phyloP scores from a whole-genome alignment of 148 eudicot genomes.

The Amaranthus hypochondriacus region DNA sequence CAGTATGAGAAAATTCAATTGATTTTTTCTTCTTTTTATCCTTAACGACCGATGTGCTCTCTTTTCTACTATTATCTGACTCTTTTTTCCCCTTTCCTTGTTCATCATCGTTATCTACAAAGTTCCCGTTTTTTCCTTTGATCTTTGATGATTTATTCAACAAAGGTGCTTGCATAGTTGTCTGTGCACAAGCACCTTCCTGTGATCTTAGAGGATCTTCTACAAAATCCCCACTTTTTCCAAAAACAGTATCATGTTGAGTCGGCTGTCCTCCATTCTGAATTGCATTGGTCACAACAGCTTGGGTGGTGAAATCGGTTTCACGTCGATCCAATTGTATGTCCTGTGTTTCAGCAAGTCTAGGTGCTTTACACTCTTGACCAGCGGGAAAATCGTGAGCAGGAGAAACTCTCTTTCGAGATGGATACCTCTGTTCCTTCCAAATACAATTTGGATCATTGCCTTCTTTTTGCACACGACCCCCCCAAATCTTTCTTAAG shows the following conservation, averaged over 20 bases:
- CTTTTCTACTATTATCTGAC: conserved; percentile 10
- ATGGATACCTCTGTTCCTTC: conserved; percentile 28
- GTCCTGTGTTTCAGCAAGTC: conserved; percentile 21
- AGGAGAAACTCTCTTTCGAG: conserved; percentile 53
- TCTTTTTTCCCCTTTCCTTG: conserved; percentile 9
- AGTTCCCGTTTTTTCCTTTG: not conserved
- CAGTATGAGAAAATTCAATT: conserved; percentile 3
- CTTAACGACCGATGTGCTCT: not conserved
- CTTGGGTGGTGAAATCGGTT: not conserved
- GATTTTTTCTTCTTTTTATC: conserved; percentile 26
- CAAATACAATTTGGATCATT: not conserved
- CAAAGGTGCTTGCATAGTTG: conserved; percentile 4
- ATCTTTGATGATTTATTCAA: conserved; percentile 4
- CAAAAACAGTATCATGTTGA: conserved; percentile 7
- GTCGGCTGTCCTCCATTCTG: conserved; percentile 7
- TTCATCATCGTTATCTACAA: conserved; percentile 15
- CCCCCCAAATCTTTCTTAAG: not conserved
- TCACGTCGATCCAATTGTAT: conserved; percentile 3
- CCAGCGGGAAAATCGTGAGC: conserved; percentile 65
- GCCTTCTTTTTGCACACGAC: conserved; percentile 8
- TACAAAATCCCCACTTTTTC: not conserved
- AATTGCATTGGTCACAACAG: conserved; percentile 9
- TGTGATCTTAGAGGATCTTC: conserved; percentile 12
- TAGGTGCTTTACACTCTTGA: conserved; percentile 47
- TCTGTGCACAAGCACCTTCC: conserved; percentile 18